Conservation (phyloP, 1,284 basidiomycete species). For the Rhodofomes roseus region DNA sequence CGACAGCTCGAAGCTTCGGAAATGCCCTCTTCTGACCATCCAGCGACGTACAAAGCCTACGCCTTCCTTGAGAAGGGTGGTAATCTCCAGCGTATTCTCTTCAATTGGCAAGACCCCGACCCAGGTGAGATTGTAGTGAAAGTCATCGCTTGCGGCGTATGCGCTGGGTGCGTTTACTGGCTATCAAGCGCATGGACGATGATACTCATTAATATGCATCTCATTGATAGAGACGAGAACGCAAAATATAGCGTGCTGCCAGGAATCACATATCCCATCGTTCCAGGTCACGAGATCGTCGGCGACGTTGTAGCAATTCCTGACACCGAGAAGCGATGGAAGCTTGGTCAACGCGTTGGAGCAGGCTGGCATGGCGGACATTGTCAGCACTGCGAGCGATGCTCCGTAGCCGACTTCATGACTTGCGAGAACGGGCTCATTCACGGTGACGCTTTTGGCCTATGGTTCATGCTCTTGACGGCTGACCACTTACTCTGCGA, state of each 20-base stretch:
- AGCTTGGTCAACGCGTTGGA: slow-evolving; percentile 21
- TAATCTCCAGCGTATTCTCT: slow-evolving; percentile 18
- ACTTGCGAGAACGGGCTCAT: background rate
- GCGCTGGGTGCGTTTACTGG: slow-evolving; percentile 20
- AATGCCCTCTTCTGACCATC: slow-evolving; percentile 10
- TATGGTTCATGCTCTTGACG: no score
- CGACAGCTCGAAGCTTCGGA: no score
- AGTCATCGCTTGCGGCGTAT: slow-evolving; percentile 25
- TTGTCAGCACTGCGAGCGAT: slow-evolving; percentile 15
- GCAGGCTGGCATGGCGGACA: slow-evolving; percentile 18
- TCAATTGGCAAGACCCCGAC: slow-evolving; percentile 29
- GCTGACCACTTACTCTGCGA: no score
- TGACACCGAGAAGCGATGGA: slow-evolving; percentile 5
- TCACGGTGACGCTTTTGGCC: background rate
- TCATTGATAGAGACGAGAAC: slow-evolving; percentile 9
- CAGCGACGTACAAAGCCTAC: slow-evolving; percentile 30
- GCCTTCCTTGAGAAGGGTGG: slow-evolving; percentile 14
- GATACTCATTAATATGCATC: background rate
- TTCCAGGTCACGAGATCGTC: slow-evolving; percentile 25
- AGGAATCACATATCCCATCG: slow-evolving; percentile 10
- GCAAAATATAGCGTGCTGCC: slow-evolving; percentile 17
- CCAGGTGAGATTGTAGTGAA: slow-evolving; percentile 31
- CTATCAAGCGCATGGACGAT: background rate
- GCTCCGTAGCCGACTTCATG: slow-evolving; percentile 12
- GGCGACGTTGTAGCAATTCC: slow-evolving; percentile 21